phyloP scores from a whole-genome alignment of 169 alveolate species.

The Theileria luwenshuni region DNA sequence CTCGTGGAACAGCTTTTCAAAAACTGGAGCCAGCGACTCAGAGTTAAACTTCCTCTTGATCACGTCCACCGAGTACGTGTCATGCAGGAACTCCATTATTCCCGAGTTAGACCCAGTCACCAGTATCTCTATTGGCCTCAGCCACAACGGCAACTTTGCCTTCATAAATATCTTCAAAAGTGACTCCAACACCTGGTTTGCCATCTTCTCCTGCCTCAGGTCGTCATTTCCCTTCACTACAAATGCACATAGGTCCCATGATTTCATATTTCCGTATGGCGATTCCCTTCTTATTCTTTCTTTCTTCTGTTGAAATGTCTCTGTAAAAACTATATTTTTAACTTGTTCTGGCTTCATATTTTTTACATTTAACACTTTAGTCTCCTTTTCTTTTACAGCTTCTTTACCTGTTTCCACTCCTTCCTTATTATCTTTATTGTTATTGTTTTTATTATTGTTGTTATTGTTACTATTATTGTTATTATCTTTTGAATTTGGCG shows the following conservation, averaged over 20 bases:
- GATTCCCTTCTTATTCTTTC: constrained; percentile 75
- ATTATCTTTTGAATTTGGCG: not conserved
- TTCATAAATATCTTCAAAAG: constrained; percentile 85
- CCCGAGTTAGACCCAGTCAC: constrained; percentile 95
- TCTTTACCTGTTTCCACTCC: constrained; percentile 4
- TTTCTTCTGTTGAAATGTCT: constrained; percentile 78
- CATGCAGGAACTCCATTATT: constrained; percentile 78
- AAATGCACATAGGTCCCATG: constrained; percentile 86
- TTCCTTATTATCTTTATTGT: constrained; percentile 11
- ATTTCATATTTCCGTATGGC: constrained; percentile 82
- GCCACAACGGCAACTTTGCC: constrained; percentile 88
- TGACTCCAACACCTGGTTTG: constrained; percentile 90
- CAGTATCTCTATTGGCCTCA: constrained; percentile 91
- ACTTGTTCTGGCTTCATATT: constrained; percentile 62
- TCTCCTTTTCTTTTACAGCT: not conserved
- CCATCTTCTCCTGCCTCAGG: constrained; percentile 92
- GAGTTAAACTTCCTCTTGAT: constrained; percentile 73
- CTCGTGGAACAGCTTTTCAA: constrained; percentile 70
- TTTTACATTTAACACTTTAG: constrained; percentile 26
- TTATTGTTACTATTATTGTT: constrained; percentile 1
- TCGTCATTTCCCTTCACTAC: constrained; percentile 96
- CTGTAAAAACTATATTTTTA: constrained; percentile 73
- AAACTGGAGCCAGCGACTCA: constrained; percentile 73
- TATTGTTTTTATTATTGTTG: too few species aligned
- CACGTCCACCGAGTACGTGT: constrained; percentile 78